Conservation (phyloP, 305 asterid species). For the Fraxinus dipetala region DNA sequence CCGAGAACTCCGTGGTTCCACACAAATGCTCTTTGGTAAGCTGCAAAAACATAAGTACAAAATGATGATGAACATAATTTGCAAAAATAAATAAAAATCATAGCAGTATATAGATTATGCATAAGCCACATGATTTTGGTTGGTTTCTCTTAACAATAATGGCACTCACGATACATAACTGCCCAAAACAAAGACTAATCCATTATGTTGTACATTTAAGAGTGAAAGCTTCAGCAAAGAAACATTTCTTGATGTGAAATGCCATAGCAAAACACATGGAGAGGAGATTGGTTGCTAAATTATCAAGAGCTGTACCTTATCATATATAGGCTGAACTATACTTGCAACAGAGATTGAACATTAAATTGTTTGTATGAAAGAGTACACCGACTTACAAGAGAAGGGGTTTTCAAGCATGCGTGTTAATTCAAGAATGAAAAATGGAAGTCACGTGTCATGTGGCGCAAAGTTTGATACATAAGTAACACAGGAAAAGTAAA, state of each 20-base stretch:
- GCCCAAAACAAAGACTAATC: background rate
- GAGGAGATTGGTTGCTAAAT: background rate
- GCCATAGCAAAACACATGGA: background rate
- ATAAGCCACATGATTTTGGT: background rate
- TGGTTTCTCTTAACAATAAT: background rate
- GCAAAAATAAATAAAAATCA: background rate
- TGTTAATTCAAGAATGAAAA: background rate
- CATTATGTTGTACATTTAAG: background rate
- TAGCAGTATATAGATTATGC: background rate
- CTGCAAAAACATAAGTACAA: slow-evolving; percentile 44
- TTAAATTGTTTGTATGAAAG: background rate
- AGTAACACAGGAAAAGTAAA: background rate
- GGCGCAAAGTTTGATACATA: background rate
- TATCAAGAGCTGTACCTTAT: background rate
- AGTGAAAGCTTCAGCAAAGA: background rate
- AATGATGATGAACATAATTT: slow-evolving; percentile 27
- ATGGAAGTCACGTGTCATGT: background rate
- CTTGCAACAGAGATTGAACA: background rate
- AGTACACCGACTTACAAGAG: background rate
- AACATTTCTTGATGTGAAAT: background rate
- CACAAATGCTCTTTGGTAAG: slow-evolving; percentile 46
- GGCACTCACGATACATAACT: background rate
- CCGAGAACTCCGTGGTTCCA: slow-evolving; percentile 90
- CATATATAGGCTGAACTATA: background rate
- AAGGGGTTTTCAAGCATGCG: background rate